These are phyloP conservation scores for Claviceps monticola DNA, from an alignment of 2,329 filamentous ascomycete genomes.

Conservation along the genomic window DNA sequence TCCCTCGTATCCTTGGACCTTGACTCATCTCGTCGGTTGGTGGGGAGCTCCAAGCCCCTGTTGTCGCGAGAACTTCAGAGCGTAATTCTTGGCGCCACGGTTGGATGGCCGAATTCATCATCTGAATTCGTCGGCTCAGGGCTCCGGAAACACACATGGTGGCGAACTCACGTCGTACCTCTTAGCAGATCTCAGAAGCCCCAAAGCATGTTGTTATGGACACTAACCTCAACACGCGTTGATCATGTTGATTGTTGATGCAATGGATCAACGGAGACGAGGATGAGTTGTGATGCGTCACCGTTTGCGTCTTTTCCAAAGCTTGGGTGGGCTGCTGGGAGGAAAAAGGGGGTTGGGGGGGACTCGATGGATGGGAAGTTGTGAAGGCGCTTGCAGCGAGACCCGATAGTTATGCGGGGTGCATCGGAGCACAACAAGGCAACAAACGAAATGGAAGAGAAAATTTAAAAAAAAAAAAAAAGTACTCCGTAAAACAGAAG, in stretches of 20 bases:
- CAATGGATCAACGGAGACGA: not conserved
- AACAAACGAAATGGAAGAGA: not conserved
- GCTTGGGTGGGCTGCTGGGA: not conserved
- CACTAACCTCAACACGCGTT: not conserved
- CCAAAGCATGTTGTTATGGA: slow-evolving; percentile 2
- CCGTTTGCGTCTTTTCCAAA: not conserved
- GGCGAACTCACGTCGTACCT: not conserved
- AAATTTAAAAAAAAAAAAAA: too few relatives aligned
- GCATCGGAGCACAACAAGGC: not conserved
- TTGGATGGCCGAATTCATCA: not conserved
- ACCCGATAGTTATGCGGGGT: not conserved
- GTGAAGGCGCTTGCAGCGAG: too few relatives aligned
- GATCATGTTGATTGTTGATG: too few relatives aligned
- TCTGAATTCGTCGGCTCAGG: not conserved
- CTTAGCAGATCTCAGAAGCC: slow-evolving; percentile 4
- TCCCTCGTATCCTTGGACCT: not conserved
- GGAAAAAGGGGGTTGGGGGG: not conserved
- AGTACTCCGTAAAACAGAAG: not conserved
- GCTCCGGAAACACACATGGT: not conserved
- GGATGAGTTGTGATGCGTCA: slow-evolving; percentile 1
- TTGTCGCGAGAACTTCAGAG: not conserved
- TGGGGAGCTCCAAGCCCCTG: not conserved
- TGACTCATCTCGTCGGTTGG: not conserved
- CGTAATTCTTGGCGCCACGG: not conserved
- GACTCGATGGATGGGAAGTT: too few relatives aligned